phyloP scores from a whole-genome alignment of 1,284 basidiomycete species.

The Trametes versicolor region DNA sequence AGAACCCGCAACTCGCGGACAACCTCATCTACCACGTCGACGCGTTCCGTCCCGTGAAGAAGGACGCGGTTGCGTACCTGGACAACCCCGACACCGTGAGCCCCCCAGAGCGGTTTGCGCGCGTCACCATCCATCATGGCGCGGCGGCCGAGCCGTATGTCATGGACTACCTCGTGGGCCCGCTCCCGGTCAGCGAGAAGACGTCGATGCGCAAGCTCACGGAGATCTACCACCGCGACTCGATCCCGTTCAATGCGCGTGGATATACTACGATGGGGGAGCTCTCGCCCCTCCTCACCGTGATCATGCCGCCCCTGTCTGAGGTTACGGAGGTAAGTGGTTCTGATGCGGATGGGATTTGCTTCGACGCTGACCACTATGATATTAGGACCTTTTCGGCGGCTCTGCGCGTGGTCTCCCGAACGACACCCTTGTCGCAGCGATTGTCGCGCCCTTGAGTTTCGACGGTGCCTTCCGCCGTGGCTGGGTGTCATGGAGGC shows the following conservation, averaged over 20 bases:
- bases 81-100: slow-evolving; percentile 41
- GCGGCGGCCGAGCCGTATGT: slow-evolving; percentile 52
- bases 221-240: slow-evolving; percentile 61
- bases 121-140: slow-evolving; percentile 65
- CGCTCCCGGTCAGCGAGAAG: slow-evolving; percentile 54
- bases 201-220: slow-evolving; percentile 52
- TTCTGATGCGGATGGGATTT: slow-evolving; percentile 1
- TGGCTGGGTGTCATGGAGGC: slow-evolving; percentile 59
- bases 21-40: slow-evolving; percentile 63
- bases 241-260: slow-evolving; percentile 62
- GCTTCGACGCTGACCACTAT: slow-evolving; percentile 15
- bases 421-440: slow-evolving; percentile 59
- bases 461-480: slow-evolving; percentile 70
- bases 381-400: slow-evolving; percentile 53
- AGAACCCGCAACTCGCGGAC: slow-evolving; percentile 48
- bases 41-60: slow-evolving; percentile 58
- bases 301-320: slow-evolving; percentile 46
- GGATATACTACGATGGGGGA: slow-evolving; percentile 50
- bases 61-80: slow-evolving; percentile 59
- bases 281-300: slow-evolving; percentile 46
- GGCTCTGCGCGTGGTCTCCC: slow-evolving; percentile 48
- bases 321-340: slow-evolving; percentile 52
- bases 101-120: slow-evolving; percentile 50
- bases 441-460: slow-evolving; percentile 59
- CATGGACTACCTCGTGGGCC: slow-evolving; percentile 65